Evolutionary conservation across 1,139 yeast species (phyloP), one percentile per base, ranked within the genome.

Genomic region (Tardiomyces digboiensis): DNA sequence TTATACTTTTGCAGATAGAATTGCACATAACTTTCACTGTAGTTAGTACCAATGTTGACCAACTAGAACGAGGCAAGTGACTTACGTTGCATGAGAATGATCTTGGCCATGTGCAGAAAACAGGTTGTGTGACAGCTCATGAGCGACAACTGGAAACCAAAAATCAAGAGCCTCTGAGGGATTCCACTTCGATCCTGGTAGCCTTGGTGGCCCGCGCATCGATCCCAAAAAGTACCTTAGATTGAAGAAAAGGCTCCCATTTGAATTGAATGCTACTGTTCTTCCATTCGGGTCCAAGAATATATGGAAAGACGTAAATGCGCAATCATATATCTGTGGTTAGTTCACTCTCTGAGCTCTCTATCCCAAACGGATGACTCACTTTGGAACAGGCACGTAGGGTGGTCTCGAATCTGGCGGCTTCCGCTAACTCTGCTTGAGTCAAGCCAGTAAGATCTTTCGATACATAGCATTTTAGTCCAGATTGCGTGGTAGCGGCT

Each of bases 61-160:
- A 16, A 26, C 33, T 13, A 26, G 14, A n/a, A 26, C 33, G 10
- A 26, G 16, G 26, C 26, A 12, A 22, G n/a, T n/a, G 10, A 22
- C 26, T 22, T 26, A 26, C 33, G 33, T 26, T 13, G 33, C 33
- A 8, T 53, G 62, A 6, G 68, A 60, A 48, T 68, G 72, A 37
- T 53, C 50, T n/a, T 59, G 56, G 6, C 70, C 70, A 47, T 67
- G 72, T 13, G 58, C 52, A 1, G 51, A 19, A 4, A 54, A 64
- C 37, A 67, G 43, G 46, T 67, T 68, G 50, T 67, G 72, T 2
- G 72, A 71, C 42, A 67, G 49, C 46, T 67, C 72, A 43, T 67
- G 72, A 1, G 71, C 70, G 46, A 64, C 52, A 6, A 66, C 59
- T 2, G 69, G 62, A 43, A 54, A 67, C 69, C 71, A 67, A 49